Evolutionary conservation across 2,329 filamentous ascomycete genomes (phyloP), one percentile per base, ranked within the genome.

Genomic region (Sarocladium brachiariae): DNA sequence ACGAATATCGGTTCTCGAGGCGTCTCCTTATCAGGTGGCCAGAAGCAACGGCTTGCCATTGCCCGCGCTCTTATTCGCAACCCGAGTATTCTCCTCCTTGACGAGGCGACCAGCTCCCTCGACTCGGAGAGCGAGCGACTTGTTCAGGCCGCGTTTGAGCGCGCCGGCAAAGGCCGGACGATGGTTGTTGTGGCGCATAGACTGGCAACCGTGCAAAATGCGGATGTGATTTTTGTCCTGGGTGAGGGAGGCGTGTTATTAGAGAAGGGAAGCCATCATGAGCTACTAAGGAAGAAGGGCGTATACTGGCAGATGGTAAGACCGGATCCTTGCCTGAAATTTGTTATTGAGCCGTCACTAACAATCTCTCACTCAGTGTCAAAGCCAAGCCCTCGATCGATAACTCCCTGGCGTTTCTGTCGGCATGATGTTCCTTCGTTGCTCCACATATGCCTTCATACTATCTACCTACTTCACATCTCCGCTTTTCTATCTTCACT

Each of bases 141-240:
- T n/a, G 78, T 82, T 3, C 79, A 91, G 64, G 72, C 70, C 1
- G 85, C 86, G 0, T 81, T 91, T 59, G 83, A 89, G 69, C 72
- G 72, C 37, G 81, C 80, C 0, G 75, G 74, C 3, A 72, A 74
- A 55, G 78, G 77, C 2, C 69, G 77, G 7, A 83, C 88, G 2
- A 87, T 87, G 54, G 72, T 93, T 2, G 86, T 86, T 2, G 86
- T 93, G 10, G 88, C 88, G 1, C 88, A 92, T 63, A 74, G 87
- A 13, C 71, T 92, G 46, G 84, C 84, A 0, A 92, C 86, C 11
- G 82, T 91, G 18, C 86, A 87, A 64, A 85, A 90, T 57, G 86
- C 87, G 1, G 83, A 92, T 63, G 70, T 83, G n/a, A 91, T 91
- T 37, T 89, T 87, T 58, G 86, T 92, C 0, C 79, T 93, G 45